Evolutionary conservation across 106 monocot genomes (phyloP).

Genomic region (Acorus calamus): DNA sequence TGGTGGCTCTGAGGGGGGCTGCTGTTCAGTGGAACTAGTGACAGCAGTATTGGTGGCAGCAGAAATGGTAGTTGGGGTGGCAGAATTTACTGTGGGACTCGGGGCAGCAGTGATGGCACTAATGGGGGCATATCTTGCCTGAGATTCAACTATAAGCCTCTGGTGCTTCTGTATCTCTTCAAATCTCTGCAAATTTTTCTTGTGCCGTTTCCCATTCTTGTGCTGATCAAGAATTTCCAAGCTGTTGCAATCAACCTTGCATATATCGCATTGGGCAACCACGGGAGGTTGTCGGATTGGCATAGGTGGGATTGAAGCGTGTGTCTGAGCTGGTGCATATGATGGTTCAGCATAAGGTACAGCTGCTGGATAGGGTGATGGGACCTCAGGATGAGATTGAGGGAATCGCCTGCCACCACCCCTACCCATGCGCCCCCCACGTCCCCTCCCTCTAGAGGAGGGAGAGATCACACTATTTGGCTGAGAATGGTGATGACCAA

Average conservation of each 20-base stretch:
- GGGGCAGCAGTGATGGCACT: no score
- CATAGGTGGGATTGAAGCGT: no score
- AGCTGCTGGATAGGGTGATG: background rate
- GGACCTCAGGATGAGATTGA: constrained; percentile 1
- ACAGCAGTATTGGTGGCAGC: background rate
- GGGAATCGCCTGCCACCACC: constrained; percentile 18
- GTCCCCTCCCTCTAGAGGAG: constrained; percentile 11
- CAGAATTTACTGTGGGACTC: no score
- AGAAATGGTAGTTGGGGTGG: no score
- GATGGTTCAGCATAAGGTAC: no score
- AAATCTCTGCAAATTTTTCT: constrained; percentile 40
- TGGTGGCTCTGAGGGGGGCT: background rate
- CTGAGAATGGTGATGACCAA: background rate
- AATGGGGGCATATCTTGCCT: background rate
- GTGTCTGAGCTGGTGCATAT: background rate
- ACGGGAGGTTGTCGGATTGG: background rate
- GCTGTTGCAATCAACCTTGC: constrained; percentile 72
- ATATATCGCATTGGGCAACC: constrained; percentile 61
- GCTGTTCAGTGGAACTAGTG: background rate
- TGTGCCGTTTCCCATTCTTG: constrained; percentile 68
- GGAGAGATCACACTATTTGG: constrained; percentile 9
- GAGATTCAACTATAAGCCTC: constrained; percentile 30
- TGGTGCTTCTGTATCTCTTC: constrained; percentile 45
- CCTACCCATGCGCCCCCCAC: constrained; percentile 14
- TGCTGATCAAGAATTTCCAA: constrained; percentile 71